Conservation (phyloP, 1,284 basidiomycete species). For the Puccinia hordei region DNA sequence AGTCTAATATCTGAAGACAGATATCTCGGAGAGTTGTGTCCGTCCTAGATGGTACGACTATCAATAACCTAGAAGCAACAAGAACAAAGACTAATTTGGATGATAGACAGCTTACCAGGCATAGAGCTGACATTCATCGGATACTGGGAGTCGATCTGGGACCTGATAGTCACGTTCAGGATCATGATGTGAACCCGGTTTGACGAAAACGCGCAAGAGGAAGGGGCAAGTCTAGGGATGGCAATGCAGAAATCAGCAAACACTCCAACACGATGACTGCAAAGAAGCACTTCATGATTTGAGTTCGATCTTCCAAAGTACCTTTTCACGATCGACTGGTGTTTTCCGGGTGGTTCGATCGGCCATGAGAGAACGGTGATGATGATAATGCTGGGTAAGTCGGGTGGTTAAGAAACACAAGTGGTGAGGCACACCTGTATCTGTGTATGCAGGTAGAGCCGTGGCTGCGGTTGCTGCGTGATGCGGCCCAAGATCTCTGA, state of each 20-base stretch:
- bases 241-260: background rate
- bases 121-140: conserved; percentile 42
- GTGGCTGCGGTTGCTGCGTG: background rate
- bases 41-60: conserved; percentile 3
- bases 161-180: conserved; percentile 34
- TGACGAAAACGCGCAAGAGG: conserved; percentile 43
- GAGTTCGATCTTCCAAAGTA: background rate
- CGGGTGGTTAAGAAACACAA: no score
- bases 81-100: background rate
- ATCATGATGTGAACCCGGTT: conserved; percentile 41
- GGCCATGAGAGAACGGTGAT: conserved; percentile 6
- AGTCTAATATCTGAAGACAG: conserved; percentile 42
- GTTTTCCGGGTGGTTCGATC: conserved; percentile 19
- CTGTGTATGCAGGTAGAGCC: no score
- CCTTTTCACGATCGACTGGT: conserved; percentile 45
- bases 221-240: conserved; percentile 44
- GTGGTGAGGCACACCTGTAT: no score
- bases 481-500: no score
- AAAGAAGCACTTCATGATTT: background rate
- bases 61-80: background rate
- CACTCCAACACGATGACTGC: background rate
- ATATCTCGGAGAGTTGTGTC: conserved; percentile 49
- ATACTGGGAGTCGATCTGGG: conserved; percentile 25
- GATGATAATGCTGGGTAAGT: no score
- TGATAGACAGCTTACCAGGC: conserved; percentile 27